Evolutionary conservation across 805 yeast species (phyloP).

Genomic region (Ogataea methanolica): DNA sequence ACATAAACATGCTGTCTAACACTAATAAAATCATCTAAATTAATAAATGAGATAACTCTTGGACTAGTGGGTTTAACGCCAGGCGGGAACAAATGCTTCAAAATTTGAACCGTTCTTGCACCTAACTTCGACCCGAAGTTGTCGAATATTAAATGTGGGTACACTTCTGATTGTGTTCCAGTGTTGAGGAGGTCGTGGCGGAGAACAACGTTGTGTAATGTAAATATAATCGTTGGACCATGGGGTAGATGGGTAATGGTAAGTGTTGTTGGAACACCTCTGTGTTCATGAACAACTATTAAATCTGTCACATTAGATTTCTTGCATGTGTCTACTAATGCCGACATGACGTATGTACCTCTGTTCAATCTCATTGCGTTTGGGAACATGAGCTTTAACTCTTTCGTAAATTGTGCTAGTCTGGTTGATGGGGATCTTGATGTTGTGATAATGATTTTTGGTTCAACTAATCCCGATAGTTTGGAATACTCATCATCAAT

Average conservation of each 20-base stretch:
- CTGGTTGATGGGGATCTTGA: slow-evolving; percentile 87
- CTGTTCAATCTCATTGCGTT: slow-evolving; percentile 85
- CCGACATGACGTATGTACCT: slow-evolving; percentile 87
- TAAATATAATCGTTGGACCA: slow-evolving; percentile 94
- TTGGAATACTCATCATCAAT: slow-evolving; percentile 93
- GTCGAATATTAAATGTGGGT: slow-evolving; percentile 92
- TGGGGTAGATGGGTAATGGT: slow-evolving; percentile 95
- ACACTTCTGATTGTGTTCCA: slow-evolving; percentile 86
- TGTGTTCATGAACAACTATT: slow-evolving; percentile 85
- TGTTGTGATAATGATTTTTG: slow-evolving; percentile 88
- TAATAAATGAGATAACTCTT: slow-evolving; percentile 89
- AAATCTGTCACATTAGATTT: slow-evolving; percentile 76
- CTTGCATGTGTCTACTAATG: slow-evolving; percentile 78
- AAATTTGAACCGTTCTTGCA: slow-evolving; percentile 67
- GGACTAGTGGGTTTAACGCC: slow-evolving; percentile 91
- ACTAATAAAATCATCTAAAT: slow-evolving; percentile 85
- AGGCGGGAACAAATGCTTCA: slow-evolving; percentile 91
- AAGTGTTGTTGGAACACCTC: slow-evolving; percentile 96
- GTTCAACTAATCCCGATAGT: slow-evolving; percentile 83
- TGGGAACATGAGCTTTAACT: slow-evolving; percentile 83
- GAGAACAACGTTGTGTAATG: slow-evolving; percentile 88
- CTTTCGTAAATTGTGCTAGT: slow-evolving; percentile 88
- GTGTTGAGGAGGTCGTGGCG: slow-evolving; percentile 86
- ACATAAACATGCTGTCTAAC: slow-evolving; percentile 96
- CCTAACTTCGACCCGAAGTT: slow-evolving; percentile 82